Evolutionary conservation across 2,329 filamentous ascomycete species (phyloP).

Genomic region (Phialophora expanda): DNA sequence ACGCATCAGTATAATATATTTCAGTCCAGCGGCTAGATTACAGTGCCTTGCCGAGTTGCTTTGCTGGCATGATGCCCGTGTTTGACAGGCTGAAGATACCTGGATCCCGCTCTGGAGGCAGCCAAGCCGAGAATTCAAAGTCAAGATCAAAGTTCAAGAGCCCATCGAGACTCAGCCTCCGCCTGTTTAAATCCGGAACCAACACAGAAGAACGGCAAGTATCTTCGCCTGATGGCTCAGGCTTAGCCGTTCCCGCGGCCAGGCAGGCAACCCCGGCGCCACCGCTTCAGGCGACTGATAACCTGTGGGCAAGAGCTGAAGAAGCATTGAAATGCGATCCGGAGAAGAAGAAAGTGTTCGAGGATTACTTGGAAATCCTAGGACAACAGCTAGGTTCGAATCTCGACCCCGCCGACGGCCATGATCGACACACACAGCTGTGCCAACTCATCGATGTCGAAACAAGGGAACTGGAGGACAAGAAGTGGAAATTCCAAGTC

Average conservation of each 20-base stretch:
- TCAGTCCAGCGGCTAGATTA: too few species aligned
- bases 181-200: not conserved
- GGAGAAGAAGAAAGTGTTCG: not conserved
- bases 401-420: slow-evolving; percentile 1
- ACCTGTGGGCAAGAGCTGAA: slow-evolving; percentile 5
- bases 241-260: not conserved
- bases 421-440: slow-evolving; percentile 3
- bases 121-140: not conserved
- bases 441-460: slow-evolving; percentile 9
- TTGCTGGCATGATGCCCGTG: too few species aligned
- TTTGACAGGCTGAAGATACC: too few species aligned
- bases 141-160: not conserved
- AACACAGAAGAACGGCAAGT: not conserved
- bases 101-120: not conserved
- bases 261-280: not conserved
- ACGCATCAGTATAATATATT: too few species aligned
- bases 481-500: slow-evolving; percentile 8
- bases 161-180: not conserved
- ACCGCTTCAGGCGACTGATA: not conserved
- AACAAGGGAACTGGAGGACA: slow-evolving; percentile 1
- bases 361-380: not conserved
- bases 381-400: not conserved
- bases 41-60: too few species aligned
- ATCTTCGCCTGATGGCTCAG: not conserved
- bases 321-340: not conserved